phyloP scores from a whole-genome alignment of 495 filamentous ascomycete species.

The Penicillium mononematosum region DNA sequence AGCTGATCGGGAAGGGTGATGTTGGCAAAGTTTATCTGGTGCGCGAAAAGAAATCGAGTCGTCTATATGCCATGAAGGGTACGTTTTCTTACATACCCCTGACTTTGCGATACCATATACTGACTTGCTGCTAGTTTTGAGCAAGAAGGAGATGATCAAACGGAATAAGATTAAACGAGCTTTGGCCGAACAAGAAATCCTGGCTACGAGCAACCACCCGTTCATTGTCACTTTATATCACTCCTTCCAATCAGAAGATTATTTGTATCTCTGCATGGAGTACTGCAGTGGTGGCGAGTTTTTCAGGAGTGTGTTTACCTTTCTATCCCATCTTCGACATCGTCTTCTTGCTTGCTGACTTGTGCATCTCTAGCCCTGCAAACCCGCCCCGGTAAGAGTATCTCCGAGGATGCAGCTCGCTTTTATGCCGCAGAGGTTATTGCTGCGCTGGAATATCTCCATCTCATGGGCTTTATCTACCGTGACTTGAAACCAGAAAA shows the following conservation, averaged over 20 bases:
- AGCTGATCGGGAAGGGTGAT: constrained; percentile 97
- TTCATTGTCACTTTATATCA: constrained; percentile 99
- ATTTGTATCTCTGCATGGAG: constrained; percentile 98
- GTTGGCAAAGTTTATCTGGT: constrained; percentile 98
- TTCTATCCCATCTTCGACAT: not conserved
- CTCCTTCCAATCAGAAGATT: constrained; percentile 98
- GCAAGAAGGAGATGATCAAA: constrained; percentile 99
- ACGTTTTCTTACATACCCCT: constrained; percentile 16
- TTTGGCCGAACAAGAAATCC: constrained; percentile 94
- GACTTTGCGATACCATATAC: not conserved
- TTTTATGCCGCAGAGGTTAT: constrained; percentile 99
- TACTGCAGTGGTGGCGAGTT: constrained; percentile 99
- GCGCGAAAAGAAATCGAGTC: constrained; percentile 90
- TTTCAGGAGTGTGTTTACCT: constrained; percentile 64
- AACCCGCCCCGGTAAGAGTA: constrained; percentile 94
- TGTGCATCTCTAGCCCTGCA: constrained; percentile 65
- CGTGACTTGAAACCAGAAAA: constrained; percentile 98
- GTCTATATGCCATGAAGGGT: constrained; percentile 99
- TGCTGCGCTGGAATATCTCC: constrained; percentile 92
- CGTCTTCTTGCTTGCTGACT: constrained; percentile 3
- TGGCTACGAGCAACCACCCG: constrained; percentile 97
- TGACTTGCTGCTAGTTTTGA: constrained; percentile 66
- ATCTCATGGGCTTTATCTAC: constrained; percentile 99
- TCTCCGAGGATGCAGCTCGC: constrained; percentile 92
- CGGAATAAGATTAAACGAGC: constrained; percentile 99